A percentile compares a stretch with the other conserved stretches of the same genome.
These are phyloP conservation scores for Neospermospora avenae DNA, from an alignment of 2,329 filamentous ascomycete genomes.

Conservation along the genomic window DNA sequence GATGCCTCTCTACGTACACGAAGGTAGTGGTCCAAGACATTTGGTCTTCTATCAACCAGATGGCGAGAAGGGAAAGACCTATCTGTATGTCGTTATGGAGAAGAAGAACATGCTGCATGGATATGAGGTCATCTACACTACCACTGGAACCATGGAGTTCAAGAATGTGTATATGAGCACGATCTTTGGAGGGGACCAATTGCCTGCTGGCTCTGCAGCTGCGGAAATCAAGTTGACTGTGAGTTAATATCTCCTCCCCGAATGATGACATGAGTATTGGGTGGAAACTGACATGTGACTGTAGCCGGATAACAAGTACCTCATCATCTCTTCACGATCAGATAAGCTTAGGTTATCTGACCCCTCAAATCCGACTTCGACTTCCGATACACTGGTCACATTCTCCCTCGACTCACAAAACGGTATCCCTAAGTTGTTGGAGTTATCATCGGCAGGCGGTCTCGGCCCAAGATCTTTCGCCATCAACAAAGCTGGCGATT, in stretches of 20 bases:
- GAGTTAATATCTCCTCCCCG: background rate
- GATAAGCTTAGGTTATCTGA: background rate
- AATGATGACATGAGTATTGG: background rate
- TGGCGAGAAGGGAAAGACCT: slow-evolving; percentile 23
- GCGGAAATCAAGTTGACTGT: slow-evolving; percentile 9
- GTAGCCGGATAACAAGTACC: slow-evolving; percentile 11
- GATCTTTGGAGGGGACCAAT: background rate
- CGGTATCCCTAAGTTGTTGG: slow-evolving; percentile 39
- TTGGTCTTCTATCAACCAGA: slow-evolving; percentile 40
- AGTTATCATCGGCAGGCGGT: slow-evolving; percentile 42
- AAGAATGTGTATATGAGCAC: background rate
- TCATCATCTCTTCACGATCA: slow-evolving; percentile 7
- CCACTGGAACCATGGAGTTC: background rate
- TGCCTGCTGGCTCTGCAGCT: background rate
- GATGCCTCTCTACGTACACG: slow-evolving; percentile 25
- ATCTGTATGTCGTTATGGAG: slow-evolving; percentile 30
- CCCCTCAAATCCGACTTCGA: background rate
- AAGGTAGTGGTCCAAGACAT: slow-evolving; percentile 47
- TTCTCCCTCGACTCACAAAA: slow-evolving; percentile 33
- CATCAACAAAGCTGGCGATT: slow-evolving; percentile 39
- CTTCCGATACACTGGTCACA: slow-evolving; percentile 40
- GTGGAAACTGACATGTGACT: background rate
- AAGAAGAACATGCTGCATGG: slow-evolving; percentile 4
- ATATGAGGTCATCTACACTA: background rate
- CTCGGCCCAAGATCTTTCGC: slow-evolving; percentile 42